Percentiles rank a stretch among this genome's conserved stretches.
phyloP scores from a whole-genome alignment of 805 yeast genomes.

The Schwanniomyces yamadae region DNA sequence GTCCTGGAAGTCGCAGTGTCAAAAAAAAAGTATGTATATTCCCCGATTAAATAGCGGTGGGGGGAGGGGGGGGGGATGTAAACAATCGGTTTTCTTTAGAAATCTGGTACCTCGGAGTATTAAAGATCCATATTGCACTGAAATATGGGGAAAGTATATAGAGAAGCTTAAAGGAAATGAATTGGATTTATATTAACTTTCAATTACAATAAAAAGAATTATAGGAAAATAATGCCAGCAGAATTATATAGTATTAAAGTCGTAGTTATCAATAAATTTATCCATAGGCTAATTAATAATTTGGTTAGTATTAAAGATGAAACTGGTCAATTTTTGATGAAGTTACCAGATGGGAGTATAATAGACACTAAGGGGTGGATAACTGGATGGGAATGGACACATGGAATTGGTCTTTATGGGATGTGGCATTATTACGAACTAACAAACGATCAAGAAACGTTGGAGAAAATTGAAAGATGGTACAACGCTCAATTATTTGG shows the following conservation, averaged over 20 bases:
- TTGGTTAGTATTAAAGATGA: conserved; percentile 29
- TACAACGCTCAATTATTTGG: conserved; percentile 24
- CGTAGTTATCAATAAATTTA: conserved; percentile 12
- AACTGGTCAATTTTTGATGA: conserved; percentile 27
- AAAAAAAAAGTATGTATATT: too few relatives aligned
- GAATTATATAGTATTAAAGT: conserved; percentile 14
- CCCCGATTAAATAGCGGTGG: too few relatives aligned
- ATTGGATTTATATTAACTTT: too few relatives aligned
- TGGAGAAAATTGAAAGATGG: conserved; percentile 27
- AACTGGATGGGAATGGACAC: conserved; percentile 42
- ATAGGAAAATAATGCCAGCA: conserved; percentile 13
- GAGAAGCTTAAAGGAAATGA: too few relatives aligned
- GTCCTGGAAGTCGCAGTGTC: too few relatives aligned
- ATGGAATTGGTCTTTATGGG: conserved; percentile 37
- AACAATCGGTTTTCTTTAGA: too few relatives aligned
- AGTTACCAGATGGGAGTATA: conserved; percentile 29
- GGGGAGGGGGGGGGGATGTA: too few relatives aligned
- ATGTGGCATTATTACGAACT: conserved; percentile 35
- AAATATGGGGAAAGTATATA: too few relatives aligned
- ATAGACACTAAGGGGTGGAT: conserved; percentile 39
- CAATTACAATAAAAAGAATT: background rate
- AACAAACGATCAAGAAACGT: conserved; percentile 20
- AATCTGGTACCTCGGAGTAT: too few relatives aligned
- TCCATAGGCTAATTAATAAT: conserved; percentile 19
- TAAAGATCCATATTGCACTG: too few relatives aligned